These are phyloP conservation scores for Acanthamoeba castellanii DNA, from an alignment of 208 protist species.

Conservation along the genomic window DNA sequence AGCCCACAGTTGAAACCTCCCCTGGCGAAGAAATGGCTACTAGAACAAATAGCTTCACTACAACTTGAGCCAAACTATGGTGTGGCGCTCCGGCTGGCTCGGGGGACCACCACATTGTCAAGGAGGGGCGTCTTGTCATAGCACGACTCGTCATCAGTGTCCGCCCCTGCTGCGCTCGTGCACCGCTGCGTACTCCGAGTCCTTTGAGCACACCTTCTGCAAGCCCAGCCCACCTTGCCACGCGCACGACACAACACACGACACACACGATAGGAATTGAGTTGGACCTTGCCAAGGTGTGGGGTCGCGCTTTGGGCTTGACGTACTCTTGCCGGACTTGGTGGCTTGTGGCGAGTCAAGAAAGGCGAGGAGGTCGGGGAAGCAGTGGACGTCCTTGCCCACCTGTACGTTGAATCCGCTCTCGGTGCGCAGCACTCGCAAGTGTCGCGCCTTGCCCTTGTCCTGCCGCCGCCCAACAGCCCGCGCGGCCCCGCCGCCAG, in stretches of 20 bases:
- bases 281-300: too few species aligned
- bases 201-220: constrained; percentile 24
- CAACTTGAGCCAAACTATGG: too few species aligned
- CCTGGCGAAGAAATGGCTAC: too few species aligned
- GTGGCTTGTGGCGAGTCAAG: not conserved
- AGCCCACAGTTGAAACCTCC: too few species aligned
- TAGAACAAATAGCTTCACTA: too few species aligned
- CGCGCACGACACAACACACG: not conserved
- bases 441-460: not conserved
- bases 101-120: too few species aligned
- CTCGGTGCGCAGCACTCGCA: not conserved
- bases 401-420: constrained; percentile 6
- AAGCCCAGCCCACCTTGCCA: not conserved
- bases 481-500: too few species aligned
- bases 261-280: too few species aligned
- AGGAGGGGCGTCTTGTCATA: too few species aligned
- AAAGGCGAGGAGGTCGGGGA: not conserved
- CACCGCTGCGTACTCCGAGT: not conserved
- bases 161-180: not conserved
- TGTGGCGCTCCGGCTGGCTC: too few species aligned
- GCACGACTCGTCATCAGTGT: too few species aligned
- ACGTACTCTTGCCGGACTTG: not conserved
- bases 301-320: too few species aligned
- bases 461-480: not conserved
- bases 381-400: constrained; percentile 32